Conservation (phyloP, 1,284 basidiomycete genomes). For the Athelia sp. region DNA sequence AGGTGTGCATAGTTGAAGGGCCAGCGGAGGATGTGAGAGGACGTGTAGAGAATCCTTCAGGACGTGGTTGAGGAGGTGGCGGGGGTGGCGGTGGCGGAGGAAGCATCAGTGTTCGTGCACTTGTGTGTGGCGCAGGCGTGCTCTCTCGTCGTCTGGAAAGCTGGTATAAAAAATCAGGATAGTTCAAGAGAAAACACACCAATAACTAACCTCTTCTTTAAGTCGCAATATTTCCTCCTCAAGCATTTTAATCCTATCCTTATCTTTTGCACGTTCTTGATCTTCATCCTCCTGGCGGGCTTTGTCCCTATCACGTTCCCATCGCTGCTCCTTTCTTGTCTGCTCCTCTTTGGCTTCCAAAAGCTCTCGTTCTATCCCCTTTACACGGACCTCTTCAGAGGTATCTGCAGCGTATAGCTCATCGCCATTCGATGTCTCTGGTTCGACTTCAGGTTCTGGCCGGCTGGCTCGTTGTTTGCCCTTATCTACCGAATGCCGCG, state of each 20-base stretch:
- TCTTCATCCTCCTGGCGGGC: conserved; percentile 20
- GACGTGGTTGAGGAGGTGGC: conserved; percentile 32
- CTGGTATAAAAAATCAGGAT: conserved; percentile 23
- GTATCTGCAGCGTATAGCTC: conserved; percentile 27
- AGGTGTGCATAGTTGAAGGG: conserved; percentile 17
- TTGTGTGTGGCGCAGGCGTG: background rate
- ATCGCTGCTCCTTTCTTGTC: conserved; percentile 32
- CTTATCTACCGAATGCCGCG: conserved; percentile 24
- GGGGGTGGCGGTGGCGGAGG: conserved; percentile 50
- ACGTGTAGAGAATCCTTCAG: conserved; percentile 19
- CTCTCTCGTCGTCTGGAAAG: conserved; percentile 36
- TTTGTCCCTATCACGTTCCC: conserved; percentile 16
- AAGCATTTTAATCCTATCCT: conserved; percentile 55
- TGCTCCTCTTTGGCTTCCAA: conserved; percentile 47
- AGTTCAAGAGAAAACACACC: conserved; percentile 4
- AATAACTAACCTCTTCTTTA: conserved; percentile 52
- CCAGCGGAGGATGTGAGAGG: conserved; percentile 19
- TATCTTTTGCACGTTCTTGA: conserved; percentile 47
- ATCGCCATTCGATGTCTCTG: background rate
- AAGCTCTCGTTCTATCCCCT: conserved; percentile 58
- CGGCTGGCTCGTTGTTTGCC: conserved; percentile 46
- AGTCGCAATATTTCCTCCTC: conserved; percentile 63
- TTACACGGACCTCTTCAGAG: conserved; percentile 41
- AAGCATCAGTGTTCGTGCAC: conserved; percentile 17
- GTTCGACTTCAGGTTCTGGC: conserved; percentile 12